phyloP scores from a whole-genome alignment of 371 early-diverging fungal species.

The Mortierella sp. region DNA sequence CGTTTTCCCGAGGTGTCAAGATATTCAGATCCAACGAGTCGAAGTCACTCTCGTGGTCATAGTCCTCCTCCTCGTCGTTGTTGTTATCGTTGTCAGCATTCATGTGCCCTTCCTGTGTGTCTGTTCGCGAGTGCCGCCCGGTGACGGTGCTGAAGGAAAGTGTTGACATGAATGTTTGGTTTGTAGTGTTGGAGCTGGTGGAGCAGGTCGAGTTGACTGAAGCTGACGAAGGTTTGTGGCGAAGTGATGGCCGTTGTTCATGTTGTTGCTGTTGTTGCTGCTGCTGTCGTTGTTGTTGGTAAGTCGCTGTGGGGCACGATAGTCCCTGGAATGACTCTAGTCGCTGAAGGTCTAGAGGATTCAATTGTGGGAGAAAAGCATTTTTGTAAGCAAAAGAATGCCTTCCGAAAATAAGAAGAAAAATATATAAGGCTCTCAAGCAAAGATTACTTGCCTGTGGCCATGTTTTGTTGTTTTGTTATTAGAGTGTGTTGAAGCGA shows the following conservation, averaged over 20 bases:
- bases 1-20: slow-evolving; percentile 18
- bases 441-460: too few species aligned
- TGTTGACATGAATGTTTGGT: slow-evolving; percentile 46
- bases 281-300: neutral
- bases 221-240: slow-evolving; percentile 20
- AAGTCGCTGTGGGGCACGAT: neutral
- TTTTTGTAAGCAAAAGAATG: neutral
- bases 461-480: too few species aligned
- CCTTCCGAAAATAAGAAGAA: too few species aligned
- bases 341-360: neutral
- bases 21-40: slow-evolving; percentile 35
- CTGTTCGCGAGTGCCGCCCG: slow-evolving; percentile 19
- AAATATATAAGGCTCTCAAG: too few species aligned
- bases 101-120: slow-evolving; percentile 2
- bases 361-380: neutral
- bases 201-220: slow-evolving; percentile 42
- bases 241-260: neutral
- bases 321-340: neutral
- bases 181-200: slow-evolving; percentile 27
- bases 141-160: slow-evolving; percentile 39
- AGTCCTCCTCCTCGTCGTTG: neutral
- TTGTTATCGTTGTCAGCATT: neutral
- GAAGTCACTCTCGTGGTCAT: slow-evolving; percentile 13
- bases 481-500: neutral
- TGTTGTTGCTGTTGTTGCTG: neutral